Conservation (phyloP, 1,284 basidiomycete species). For the Cutaneotrichosporon sp. region DNA sequence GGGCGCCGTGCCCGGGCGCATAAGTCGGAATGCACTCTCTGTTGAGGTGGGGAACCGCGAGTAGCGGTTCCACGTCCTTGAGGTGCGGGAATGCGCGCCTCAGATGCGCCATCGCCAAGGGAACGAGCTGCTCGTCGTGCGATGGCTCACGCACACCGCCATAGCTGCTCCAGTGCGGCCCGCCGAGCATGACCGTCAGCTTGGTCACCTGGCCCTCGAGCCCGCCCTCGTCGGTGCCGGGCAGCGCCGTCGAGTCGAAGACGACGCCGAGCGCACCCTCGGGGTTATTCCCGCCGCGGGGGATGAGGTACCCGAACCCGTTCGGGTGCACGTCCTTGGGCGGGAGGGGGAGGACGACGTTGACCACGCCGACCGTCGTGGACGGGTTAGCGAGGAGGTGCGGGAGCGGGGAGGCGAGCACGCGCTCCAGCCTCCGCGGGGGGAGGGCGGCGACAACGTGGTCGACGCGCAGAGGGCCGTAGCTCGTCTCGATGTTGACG, state of each 20-base stretch:
- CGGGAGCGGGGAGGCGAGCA: conserved; percentile 54
- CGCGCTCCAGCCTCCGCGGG: conserved; percentile 25
- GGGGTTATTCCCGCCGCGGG: conserved; percentile 59
- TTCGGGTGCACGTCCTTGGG: conserved; percentile 63
- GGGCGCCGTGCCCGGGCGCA: conserved; percentile 68
- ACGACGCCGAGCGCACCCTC: conserved; percentile 71
- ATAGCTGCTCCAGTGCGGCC: conserved; percentile 64
- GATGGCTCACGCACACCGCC: conserved; percentile 17
- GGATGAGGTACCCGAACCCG: conserved; percentile 94
- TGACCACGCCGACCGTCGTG: conserved; percentile 67
- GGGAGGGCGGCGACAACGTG: conserved; percentile 41
- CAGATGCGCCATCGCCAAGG: conserved; percentile 55
- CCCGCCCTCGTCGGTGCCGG: conserved; percentile 60
- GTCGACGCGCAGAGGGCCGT: conserved; percentile 7
- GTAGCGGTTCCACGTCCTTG: conserved; percentile 50
- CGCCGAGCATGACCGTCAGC: conserved; percentile 89
- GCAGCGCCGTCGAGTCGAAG: conserved; percentile 76
- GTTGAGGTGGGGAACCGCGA: conserved; percentile 63
- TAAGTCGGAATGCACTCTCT: conserved; percentile 80
- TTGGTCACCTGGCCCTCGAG: conserved; percentile 57
- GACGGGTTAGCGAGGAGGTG: conserved; percentile 55
- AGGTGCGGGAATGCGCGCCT: conserved; percentile 59
- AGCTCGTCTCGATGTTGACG: conserved; percentile 9
- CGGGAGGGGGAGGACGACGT: conserved; percentile 62
- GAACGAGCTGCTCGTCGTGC: conserved; percentile 28